Evolutionary conservation across 202 grass and related monocot species (phyloP), one percentile per base, ranked within the genome.

Genomic region (Zoysia matrella): DNA sequence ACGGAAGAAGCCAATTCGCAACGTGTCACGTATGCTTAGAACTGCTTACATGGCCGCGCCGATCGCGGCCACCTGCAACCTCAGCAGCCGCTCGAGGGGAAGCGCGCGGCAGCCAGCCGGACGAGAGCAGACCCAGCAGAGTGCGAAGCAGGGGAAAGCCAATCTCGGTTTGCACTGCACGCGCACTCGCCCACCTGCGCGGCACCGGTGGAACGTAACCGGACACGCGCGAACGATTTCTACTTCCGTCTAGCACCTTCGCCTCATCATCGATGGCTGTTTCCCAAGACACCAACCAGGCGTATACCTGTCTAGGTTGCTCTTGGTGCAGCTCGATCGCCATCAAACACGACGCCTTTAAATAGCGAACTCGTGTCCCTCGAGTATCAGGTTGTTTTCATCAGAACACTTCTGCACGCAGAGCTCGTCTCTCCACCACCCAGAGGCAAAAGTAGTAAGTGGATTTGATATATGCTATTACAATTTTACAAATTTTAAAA

Each of bases 181-280:
- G 8, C 0, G 40, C 9, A 22, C 22, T 22, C 52, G 40, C 47
- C 52, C 36, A 52, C 80, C 70, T 47, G 61, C 41, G 12, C 15
- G 42, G 67, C 50, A 75, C 61, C 50, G 66, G 61, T 74, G 15
- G 46, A 65, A 51, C 55, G 61, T 18, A 51, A 69, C 62, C 64
- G 2, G 78, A 42, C 40, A 9, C 61, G 51, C 12, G 52, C 53
- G 11, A 5, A 55, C 53, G 53, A 4, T 45, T 76, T 76, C 78
- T 60, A 67, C 67, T 8, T 2, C 2, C 52, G 0, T 8, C 78
- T 3, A 69, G 74, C 58, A 74, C 53, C 62, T 79, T 83, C 80
- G 45, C 2, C 80, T 42, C 62, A 6, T 55, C 75, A 42, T 64
- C 81, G 2, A 88, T 88, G 81, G 75, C 63, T 7, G 41, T 49